A percentile compares a stretch with the other conserved stretches of the same genome.
Conservation (phyloP, 2,329 filamentous ascomycete species). For the Dothideomycetes sp. region DNA sequence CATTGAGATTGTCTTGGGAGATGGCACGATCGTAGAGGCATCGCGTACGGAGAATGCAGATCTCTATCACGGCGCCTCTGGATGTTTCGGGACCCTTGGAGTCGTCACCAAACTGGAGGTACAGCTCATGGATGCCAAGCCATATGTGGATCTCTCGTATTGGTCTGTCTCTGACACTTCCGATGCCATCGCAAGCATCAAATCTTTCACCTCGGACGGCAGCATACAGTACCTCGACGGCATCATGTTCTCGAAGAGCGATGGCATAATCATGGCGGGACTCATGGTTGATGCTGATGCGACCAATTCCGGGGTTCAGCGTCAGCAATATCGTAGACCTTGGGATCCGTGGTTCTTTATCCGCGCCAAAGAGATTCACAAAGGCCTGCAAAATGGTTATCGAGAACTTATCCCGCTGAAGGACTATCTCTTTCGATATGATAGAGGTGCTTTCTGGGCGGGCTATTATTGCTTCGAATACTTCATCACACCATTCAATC, state of each 20-base stretch:
- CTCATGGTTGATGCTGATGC: conserved; percentile 38
- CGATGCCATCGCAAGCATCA: conserved; percentile 38
- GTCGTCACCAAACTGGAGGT: conserved; percentile 52
- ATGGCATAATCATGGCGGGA: conserved; percentile 51
- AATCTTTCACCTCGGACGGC: conserved; percentile 30
- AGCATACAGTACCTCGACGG: conserved; percentile 57
- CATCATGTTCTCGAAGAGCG: conserved; percentile 48
- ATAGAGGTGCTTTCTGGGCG: conserved; percentile 56
- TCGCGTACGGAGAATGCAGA: conserved; percentile 38
- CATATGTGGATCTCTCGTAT: conserved; percentile 53
- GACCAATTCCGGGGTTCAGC: conserved; percentile 13
- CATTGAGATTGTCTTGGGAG: conserved; percentile 52
- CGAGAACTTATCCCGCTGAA: conserved; percentile 34
- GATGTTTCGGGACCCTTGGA: conserved; percentile 49
- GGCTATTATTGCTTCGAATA: conserved; percentile 50
- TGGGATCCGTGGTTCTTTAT: conserved; percentile 66
- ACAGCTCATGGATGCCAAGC: conserved; percentile 41
- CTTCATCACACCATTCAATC: conserved; percentile 50
- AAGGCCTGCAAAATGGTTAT: neutral
- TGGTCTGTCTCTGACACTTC: conserved; percentile 40
- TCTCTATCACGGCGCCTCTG: conserved; percentile 48
- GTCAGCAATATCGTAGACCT: conserved; percentile 42
- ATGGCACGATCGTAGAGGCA: conserved; percentile 43
- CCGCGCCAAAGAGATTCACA: conserved; percentile 40
- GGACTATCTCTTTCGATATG: conserved; percentile 51